phyloP scores from a whole-genome alignment of 768 basidiomycete genomes.

The Hortiboletus campestris region DNA sequence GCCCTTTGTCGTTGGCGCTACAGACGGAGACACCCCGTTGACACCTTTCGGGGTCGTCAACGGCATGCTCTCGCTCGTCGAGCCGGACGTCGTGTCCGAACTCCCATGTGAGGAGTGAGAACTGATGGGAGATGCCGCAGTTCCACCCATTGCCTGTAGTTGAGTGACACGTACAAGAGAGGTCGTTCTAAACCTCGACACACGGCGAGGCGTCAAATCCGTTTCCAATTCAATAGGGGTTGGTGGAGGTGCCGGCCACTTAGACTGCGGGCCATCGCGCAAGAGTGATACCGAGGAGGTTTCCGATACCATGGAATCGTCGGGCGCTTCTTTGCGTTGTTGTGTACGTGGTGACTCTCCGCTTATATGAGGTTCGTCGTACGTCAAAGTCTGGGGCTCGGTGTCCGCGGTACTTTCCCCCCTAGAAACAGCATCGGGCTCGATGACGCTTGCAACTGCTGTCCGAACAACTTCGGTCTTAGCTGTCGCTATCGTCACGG shows the following conservation, averaged over 20 bases:
- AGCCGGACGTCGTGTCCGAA: slow-evolving; percentile 35
- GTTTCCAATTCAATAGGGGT: slow-evolving; percentile 25
- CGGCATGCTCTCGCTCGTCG: slow-evolving; percentile 24
- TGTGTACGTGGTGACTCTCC: slow-evolving; percentile 4
- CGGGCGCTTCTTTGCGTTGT: slow-evolving; percentile 11
- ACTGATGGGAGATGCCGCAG: slow-evolving; percentile 45
- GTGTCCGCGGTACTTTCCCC: slow-evolving; percentile 16
- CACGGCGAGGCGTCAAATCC: slow-evolving; percentile 25
- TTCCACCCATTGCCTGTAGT: slow-evolving; percentile 15
- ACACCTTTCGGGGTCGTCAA: slow-evolving; percentile 19
- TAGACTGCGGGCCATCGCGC: slow-evolving; percentile 21
- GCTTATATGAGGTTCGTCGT: background rate
- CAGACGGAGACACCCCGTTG: slow-evolving; percentile 3
- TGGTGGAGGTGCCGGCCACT: slow-evolving; percentile 33
- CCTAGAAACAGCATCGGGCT: slow-evolving; percentile 26
- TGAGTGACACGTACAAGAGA: slow-evolving; percentile 30
- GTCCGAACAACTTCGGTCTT: slow-evolving; percentile 48
- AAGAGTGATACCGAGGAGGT: slow-evolving; percentile 17
- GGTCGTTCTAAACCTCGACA: slow-evolving; percentile 28
- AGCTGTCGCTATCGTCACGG: slow-evolving; percentile 44
- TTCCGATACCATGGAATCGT: slow-evolving; percentile 14
- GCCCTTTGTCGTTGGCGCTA: slow-evolving; percentile 7
- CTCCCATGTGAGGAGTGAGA: slow-evolving; percentile 42
- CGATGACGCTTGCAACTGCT: slow-evolving; percentile 52
- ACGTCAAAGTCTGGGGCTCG: background rate